Conservation (phyloP, 306 rosid species). For the Pterocarpus macrocarpus region DNA sequence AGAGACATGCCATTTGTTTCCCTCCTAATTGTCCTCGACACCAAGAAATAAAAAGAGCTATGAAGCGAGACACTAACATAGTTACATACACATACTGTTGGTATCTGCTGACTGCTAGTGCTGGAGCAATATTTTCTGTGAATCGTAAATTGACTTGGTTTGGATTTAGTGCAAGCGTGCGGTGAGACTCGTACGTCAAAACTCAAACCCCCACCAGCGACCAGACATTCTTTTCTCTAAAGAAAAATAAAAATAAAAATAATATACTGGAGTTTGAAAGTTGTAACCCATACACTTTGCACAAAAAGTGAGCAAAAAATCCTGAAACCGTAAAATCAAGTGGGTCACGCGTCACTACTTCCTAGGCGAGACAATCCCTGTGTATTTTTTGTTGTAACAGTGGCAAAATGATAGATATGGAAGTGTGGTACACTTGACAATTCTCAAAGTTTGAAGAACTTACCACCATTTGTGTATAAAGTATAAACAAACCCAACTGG, state of each 20-base stretch:
- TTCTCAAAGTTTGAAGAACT: conserved; percentile 42
- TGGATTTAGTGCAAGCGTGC: conserved; percentile 57
- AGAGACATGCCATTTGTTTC: conserved; percentile 8
- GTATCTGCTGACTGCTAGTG: conserved; percentile 7
- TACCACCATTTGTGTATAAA: neutral
- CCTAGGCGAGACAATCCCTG: conserved; percentile 53
- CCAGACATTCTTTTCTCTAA: conserved; percentile 1
- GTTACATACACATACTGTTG: conserved; percentile 40
- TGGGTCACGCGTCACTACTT: conserved; percentile 66
- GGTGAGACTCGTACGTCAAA: conserved; percentile 48
- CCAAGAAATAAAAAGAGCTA: neutral
- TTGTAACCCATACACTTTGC: conserved; percentile 40
- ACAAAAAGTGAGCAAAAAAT: conserved; percentile 51
- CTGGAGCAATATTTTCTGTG: conserved; percentile 17
- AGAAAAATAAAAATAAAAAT: neutral
- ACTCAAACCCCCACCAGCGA: neutral
- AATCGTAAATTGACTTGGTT: conserved; percentile 49
- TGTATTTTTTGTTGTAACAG: conserved; percentile 36
- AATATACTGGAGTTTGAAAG: conserved; percentile 45
- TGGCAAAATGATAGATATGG: conserved; percentile 42
- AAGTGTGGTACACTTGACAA: conserved; percentile 43
- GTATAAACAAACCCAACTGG: conserved; percentile 7
- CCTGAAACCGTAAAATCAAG: conserved; percentile 39
- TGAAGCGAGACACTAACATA: conserved; percentile 32
- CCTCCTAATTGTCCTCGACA: conserved; percentile 26